These are phyloP conservation scores for Discostella pseudostelligera DNA, from an alignment of 108 stramenopile species.

Conservation along the genomic window DNA sequence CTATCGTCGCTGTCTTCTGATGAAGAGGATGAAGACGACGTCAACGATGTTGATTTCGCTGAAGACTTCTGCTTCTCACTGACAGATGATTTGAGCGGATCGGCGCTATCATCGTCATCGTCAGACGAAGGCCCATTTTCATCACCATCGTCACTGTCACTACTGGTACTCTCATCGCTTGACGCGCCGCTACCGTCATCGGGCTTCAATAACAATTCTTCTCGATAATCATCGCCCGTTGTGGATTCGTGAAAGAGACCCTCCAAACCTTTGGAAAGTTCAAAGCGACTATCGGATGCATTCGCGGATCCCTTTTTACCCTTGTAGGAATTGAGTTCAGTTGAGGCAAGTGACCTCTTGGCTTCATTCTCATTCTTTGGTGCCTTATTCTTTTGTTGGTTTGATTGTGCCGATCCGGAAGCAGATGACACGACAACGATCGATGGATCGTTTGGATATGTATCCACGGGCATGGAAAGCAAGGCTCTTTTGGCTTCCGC, in stretches of 20 bases:
- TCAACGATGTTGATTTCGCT: constrained; percentile 11
- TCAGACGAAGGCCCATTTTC: constrained; percentile 4
- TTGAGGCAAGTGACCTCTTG: background rate
- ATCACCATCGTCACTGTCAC: constrained; percentile 12
- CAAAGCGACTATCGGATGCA: constrained; percentile 30
- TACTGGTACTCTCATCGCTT: constrained; percentile 4
- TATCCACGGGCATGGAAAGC: constrained; percentile 31
- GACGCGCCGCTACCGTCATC: constrained; percentile 2
- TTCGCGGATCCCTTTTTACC: background rate
- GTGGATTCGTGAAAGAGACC: constrained; percentile 38
- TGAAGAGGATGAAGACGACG: constrained; percentile 7
- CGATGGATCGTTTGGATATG: constrained; percentile 37
- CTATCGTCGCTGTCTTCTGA: constrained; percentile 11
- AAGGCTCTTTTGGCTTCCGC: constrained; percentile 40
- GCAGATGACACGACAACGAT: background rate
- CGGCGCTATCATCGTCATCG: constrained; percentile 26
- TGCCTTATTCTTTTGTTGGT: constrained; percentile 6
- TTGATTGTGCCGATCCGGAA: background rate
- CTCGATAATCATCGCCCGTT: constrained; percentile 39
- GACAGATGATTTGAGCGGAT: constrained; percentile 26
- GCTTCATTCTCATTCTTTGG: background rate
- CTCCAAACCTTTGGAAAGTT: constrained; percentile 36
- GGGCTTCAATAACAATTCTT: constrained; percentile 16
- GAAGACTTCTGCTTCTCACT: background rate
- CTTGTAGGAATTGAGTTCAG: background rate